Base-by-base conservation (phyloP, 129 eudicot species). In the Cynara cardunculus region DNA sequence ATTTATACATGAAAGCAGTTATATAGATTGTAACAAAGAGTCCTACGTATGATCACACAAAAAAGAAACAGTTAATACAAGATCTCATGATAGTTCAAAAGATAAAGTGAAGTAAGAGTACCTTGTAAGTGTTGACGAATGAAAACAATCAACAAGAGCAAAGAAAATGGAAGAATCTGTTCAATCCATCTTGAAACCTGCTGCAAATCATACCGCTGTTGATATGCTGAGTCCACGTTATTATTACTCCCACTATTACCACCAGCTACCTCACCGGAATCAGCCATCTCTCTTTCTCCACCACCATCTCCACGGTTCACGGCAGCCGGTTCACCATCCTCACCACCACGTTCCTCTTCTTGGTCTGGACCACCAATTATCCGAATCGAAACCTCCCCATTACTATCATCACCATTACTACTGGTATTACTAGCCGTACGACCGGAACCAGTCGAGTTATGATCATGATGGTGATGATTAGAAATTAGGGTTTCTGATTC, bases 81-180 rank as follows among this genome's bases (percentile, higher is more conserved):
- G 3, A 21, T 34, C 26, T 84, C 69, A 56, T 75, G 35, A 7
- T 59, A 19, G 19, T 16, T 19, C 16, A 81, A 61, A 37, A 74
- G 27, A 0, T 27, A 27, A 28, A 65, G 59, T 46, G 12, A 78
- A 25, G 22, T 31, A 27, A 16, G 44, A 39, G 3, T 70, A 92
- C 97, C 97, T 87, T 87, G 95, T 78, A 90, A 86, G 78, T 92
- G 97, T 86, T 88, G 91, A 30, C 95, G 90, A 28, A 92, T 84
- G 78, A 92, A 90, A 34, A 92, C 95, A 25, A 87, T 77, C 88
- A 90, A 72, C 83, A 90, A 87, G 66, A 90, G 87, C 86, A 92
- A 73, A 13, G 92, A 88, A 84, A 90, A 90, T 5, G 95, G 97
- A 80, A 92, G 92, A 87, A 92, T 87, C 84, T 90, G 95, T 85